A percentile compares a stretch with the other conserved stretches of the same genome.
phyloP scores from a whole-genome alignment of 345 rosid genomes.

The Trapa bicornis region DNA sequence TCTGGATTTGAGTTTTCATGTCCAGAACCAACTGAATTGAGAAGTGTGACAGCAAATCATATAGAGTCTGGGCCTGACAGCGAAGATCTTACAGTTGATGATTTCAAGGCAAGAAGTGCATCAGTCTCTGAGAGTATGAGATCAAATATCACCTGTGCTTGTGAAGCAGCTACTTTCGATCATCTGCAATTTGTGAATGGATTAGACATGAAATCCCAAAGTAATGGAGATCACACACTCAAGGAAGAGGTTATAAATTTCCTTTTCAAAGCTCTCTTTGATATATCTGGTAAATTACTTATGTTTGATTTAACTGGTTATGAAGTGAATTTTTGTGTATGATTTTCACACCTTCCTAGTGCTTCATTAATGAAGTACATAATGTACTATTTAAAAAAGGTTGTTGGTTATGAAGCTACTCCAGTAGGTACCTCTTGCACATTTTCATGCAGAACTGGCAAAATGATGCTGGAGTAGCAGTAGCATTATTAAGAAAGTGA shows the following conservation, averaged over 20 bases:
- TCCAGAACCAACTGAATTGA: constrained; percentile 19
- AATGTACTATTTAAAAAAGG: no score
- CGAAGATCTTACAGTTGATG: constrained; percentile 23
- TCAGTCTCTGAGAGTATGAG: constrained; percentile 16
- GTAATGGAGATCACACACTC: constrained; percentile 22
- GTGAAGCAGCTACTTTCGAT: constrained; percentile 14
- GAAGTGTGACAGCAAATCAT: constrained; percentile 21
- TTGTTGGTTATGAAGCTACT: no score
- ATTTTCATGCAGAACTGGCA: no score
- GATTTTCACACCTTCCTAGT: no score
- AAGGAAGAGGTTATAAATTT: constrained; percentile 38
- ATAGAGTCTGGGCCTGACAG: constrained; percentile 23
- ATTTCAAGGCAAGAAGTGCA: constrained; percentile 21
- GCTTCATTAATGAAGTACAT: no score
- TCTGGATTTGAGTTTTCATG: constrained; percentile 27
- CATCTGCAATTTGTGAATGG: constrained; percentile 9
- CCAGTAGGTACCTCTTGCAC: no score
- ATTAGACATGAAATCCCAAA: constrained; percentile 24
- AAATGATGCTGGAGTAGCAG: no score
- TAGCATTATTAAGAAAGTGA: no score
- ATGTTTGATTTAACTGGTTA: no score
- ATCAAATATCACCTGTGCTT: constrained; percentile 13
- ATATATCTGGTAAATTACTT: background rate
- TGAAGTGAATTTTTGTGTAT: no score
- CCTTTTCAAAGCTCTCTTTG: background rate